Conservation (phyloP, 176 grass and related monocot genomes). For the Eragrostis nindensis region DNA sequence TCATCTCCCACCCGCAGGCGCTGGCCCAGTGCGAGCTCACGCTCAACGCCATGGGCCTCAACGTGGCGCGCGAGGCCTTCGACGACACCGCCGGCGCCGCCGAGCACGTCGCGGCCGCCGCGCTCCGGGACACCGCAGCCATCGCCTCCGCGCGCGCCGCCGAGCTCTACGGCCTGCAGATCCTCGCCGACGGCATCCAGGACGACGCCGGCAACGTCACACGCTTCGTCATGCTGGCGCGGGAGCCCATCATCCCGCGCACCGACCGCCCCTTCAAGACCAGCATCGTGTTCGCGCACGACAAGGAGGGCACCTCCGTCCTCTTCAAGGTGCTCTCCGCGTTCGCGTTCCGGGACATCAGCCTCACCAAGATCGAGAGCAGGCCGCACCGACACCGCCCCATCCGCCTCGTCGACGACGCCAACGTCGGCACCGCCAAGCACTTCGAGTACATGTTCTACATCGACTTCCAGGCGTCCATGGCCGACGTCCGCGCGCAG, state of each 20-base stretch:
- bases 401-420: conserved; percentile 68
- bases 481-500: conserved; percentile 86
- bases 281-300: conserved; percentile 90
- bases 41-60: conserved; percentile 77
- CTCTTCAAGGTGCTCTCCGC: conserved; percentile 94
- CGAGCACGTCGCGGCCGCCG: conserved; percentile 57
- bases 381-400: conserved; percentile 62
- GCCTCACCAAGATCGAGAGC: conserved; percentile 92
- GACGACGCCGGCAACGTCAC: conserved; percentile 75
- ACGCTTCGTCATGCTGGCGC: conserved; percentile 77
- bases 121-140: conserved; percentile 67
- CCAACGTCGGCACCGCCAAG: conserved; percentile 73
- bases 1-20: conserved; percentile 90
- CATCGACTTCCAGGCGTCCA: conserved; percentile 87
- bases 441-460: conserved; percentile 98
- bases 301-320: conserved; percentile 69
- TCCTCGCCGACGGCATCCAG: conserved; percentile 85
- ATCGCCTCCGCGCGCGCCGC: conserved; percentile 76
- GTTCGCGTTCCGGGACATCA: conserved; percentile 89
- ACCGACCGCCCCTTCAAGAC: conserved; percentile 88
- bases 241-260: conserved; percentile 87
- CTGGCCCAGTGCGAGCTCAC: conserved; percentile 90
- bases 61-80: conserved; percentile 85
- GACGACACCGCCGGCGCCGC: conserved; percentile 86
- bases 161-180: conserved; percentile 75